A percentile compares a stretch with the other conserved stretches of the same genome.
phyloP scores from a whole-genome alignment of 768 basidiomycete species.

The Tylopilus rubrobrunneus region DNA sequence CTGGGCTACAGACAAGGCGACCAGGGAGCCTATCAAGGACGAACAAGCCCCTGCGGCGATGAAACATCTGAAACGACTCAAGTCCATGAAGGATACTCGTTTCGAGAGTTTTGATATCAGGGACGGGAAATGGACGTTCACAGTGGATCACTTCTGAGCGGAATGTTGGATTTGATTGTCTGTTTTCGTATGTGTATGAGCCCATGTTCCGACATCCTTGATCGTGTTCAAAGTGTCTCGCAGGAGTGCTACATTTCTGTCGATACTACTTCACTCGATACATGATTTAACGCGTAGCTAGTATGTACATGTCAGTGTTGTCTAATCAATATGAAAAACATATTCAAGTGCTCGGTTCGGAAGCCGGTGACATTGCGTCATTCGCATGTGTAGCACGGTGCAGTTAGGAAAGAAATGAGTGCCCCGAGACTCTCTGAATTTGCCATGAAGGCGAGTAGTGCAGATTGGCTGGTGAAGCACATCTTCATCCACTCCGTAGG shows the following conservation, averaged over 20 bases:
- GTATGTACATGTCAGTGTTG: conserved; percentile 12
- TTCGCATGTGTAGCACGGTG: background rate
- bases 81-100: conserved; percentile 79
- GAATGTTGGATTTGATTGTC: background rate
- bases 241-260: background rate
- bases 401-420: background rate
- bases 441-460: conserved; percentile 14
- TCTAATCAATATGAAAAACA: conserved; percentile 3
- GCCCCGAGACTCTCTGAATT: background rate
- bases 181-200: background rate
- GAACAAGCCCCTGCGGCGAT: conserved; percentile 61
- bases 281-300: conserved; percentile 15
- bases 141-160: conserved; percentile 84
- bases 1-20: conserved; percentile 90
- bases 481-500: conserved; percentile 7
- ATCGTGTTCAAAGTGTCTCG: background rate
- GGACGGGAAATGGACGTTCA: conserved; percentile 91
- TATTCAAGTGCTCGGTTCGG: background rate
- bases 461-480: background rate
- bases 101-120: conserved; percentile 78
- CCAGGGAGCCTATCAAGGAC: conserved; percentile 86
- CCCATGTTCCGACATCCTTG: background rate
- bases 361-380: conserved; percentile 2
- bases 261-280: background rate
- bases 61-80: conserved; percentile 76